These are phyloP conservation scores for Phialophora tarda DNA, from an alignment of 2,329 filamentous ascomycete genomes.

Conservation along the genomic window DNA sequence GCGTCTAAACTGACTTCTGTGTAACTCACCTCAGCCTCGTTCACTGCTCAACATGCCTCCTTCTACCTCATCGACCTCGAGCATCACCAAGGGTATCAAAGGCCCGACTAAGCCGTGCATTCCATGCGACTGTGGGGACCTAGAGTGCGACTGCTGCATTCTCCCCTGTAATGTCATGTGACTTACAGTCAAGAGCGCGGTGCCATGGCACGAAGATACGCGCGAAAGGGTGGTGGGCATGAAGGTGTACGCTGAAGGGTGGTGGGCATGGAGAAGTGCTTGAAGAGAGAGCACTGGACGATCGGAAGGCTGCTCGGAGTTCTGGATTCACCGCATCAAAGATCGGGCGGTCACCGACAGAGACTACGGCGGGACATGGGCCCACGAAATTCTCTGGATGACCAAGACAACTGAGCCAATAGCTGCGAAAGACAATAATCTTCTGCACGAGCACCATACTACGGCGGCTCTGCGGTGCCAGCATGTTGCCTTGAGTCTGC, in stretches of 20 bases:
- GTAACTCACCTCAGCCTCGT: neutral
- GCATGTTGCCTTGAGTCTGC: constrained; percentile 8
- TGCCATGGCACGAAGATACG: neutral
- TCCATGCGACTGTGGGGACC: constrained; percentile 33
- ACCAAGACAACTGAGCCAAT: neutral
- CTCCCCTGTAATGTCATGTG: constrained; percentile 33
- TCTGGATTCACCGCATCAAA: neutral
- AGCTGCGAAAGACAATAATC: constrained; percentile 4
- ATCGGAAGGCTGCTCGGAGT: neutral
- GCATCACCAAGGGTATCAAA: constrained; percentile 35
- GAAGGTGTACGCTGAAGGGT: neutral
- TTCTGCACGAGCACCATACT: constrained; percentile 16
- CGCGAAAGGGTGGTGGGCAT: neutral
- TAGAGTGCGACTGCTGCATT: constrained; percentile 35
- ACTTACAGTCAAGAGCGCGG: neutral
- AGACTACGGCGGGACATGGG: neutral
- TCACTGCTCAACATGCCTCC: constrained; percentile 29
- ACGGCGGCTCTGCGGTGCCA: constrained; percentile 20
- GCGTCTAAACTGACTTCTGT: neutral
- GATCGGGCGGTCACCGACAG: neutral
- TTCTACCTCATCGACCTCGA: constrained; percentile 34
- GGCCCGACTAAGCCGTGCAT: constrained; percentile 36
- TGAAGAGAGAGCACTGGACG: neutral
- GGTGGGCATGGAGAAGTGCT: neutral
- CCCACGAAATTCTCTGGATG: neutral